Percentiles rank a stretch among this genome's conserved stretches.
Evolutionary conservation across 306 rosid genomes (phyloP).

Genomic region (Mucuna pruriens): DNA sequence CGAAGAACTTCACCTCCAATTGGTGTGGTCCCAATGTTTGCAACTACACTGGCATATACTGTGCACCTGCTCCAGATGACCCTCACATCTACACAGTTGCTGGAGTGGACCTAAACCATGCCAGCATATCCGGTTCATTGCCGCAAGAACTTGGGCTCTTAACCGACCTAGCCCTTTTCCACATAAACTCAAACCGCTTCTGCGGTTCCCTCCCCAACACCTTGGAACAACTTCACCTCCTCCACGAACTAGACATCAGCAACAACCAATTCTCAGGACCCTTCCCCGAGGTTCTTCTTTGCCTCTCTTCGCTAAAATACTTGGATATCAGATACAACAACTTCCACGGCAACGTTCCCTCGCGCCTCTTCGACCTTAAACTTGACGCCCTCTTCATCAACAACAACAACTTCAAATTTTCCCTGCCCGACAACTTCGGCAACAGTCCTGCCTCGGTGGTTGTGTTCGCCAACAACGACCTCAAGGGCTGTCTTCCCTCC

Average conservation of each 20-base stretch:
- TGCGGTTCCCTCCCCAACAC: constrained; percentile 63
- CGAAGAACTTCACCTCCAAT: constrained; percentile 60
- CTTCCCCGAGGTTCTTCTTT: constrained; percentile 62
- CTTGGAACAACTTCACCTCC: constrained; percentile 52
- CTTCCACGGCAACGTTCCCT: constrained; percentile 64
- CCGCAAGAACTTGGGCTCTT: constrained; percentile 81
- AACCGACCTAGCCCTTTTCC: constrained; percentile 73
- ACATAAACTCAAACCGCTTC: constrained; percentile 80
- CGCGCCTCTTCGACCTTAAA: constrained; percentile 58
- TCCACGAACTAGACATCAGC: constrained; percentile 75
- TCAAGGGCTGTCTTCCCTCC: constrained; percentile 70
- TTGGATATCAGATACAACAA: constrained; percentile 76
- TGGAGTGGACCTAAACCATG: constrained; percentile 89
- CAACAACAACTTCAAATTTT: constrained; percentile 64
- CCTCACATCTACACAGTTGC: constrained; percentile 71
- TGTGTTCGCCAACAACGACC: constrained; percentile 73
- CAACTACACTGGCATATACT: constrained; percentile 82
- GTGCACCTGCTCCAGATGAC: constrained; percentile 75
- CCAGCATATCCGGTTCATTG: constrained; percentile 60
- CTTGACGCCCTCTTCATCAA: constrained; percentile 86
- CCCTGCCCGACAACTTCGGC: constrained; percentile 65
- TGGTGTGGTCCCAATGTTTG: constrained; percentile 84
- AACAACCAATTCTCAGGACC: constrained; percentile 74
- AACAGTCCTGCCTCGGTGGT: constrained; percentile 66
- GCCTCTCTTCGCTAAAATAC: constrained; percentile 53